These are phyloP conservation scores for Fusarium chuoi DNA, from an alignment of 2,329 filamentous ascomycete genomes.

Conservation along the genomic window DNA sequence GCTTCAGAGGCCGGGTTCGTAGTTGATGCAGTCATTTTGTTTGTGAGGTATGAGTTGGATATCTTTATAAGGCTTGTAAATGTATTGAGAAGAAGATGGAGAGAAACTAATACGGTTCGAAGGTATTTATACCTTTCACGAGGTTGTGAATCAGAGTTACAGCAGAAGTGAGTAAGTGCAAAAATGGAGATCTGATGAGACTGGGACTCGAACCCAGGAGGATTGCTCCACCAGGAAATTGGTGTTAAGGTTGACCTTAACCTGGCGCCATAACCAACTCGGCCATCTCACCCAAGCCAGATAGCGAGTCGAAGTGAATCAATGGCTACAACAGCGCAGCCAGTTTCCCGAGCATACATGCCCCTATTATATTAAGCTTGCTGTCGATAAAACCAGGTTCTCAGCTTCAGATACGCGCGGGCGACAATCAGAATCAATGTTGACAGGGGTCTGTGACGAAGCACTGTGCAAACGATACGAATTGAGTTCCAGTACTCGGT, in stretches of 20 bases:
- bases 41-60: accelerated
- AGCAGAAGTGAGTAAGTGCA: not conserved
- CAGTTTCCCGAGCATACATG: accelerated
- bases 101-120: not conserved
- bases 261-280: conserved; percentile 15
- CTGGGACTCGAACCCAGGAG: not conserved
- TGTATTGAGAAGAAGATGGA: accelerated
- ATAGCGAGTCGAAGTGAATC: too few species aligned
- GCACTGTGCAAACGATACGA: not conserved
- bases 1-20: too few species aligned
- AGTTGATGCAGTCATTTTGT: too few species aligned
- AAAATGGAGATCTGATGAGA: not conserved
- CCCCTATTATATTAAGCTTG: not conserved
- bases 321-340: not conserved
- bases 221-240: conserved; percentile 6
- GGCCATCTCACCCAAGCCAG: conserved; percentile 7
- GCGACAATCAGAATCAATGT: not conserved
- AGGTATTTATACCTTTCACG: not conserved
- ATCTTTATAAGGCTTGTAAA: too few species aligned
- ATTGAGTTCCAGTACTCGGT: not conserved
- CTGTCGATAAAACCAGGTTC: accelerated
- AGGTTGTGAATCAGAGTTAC: too few species aligned
- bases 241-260: not conserved
- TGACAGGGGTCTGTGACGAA: accelerated
- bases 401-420: not conserved